These are phyloP conservation scores for Niebla homalea DNA, from an alignment of 495 filamentous ascomycete species.

Conservation along the genomic window DNA sequence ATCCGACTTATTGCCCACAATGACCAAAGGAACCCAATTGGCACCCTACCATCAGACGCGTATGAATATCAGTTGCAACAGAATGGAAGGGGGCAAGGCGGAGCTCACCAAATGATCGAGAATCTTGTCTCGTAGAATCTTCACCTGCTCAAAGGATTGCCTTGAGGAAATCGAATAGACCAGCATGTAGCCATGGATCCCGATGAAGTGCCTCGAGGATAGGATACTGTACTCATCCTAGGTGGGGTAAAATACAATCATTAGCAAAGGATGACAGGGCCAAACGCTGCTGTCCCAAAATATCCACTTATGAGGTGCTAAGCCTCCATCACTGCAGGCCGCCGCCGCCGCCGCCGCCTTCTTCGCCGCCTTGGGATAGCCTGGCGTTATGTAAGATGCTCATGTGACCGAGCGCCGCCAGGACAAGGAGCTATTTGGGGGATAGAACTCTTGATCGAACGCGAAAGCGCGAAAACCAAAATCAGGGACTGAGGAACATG, in stretches of 20 bases:
- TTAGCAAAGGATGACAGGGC: not conserved
- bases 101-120: slow-evolving; percentile 77
- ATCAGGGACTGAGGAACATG: not conserved
- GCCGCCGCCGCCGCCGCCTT: not conserved
- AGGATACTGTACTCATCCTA: slow-evolving; percentile 98
- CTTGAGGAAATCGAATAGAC: slow-evolving; percentile 90
- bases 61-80: too few relatives aligned
- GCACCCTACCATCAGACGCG: slow-evolving; percentile 48
- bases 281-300: too few relatives aligned
- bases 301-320: slow-evolving; percentile 4
- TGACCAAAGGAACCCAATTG: slow-evolving; percentile 79
- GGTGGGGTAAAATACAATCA: not conserved
- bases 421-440: not conserved
- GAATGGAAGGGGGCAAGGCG: slow-evolving; percentile 1
- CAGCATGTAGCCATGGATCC: slow-evolving; percentile 97
- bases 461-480: not conserved
- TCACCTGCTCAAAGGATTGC: slow-evolving; percentile 93
- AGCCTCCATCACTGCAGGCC: slow-evolving; percentile 6
- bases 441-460: too few relatives aligned
- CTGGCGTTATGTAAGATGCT: not conserved
- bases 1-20: slow-evolving; percentile 96
- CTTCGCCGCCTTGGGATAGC: slow-evolving; percentile 7
- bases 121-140: slow-evolving; percentile 92
- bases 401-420: too few relatives aligned
- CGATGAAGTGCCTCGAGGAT: slow-evolving; percentile 98